Percentiles rank a stretch among this genome's conserved stretches.
Evolutionary conservation across 2,329 filamentous ascomycete species (phyloP).

Genomic region (Pseudonectria foliicola): DNA sequence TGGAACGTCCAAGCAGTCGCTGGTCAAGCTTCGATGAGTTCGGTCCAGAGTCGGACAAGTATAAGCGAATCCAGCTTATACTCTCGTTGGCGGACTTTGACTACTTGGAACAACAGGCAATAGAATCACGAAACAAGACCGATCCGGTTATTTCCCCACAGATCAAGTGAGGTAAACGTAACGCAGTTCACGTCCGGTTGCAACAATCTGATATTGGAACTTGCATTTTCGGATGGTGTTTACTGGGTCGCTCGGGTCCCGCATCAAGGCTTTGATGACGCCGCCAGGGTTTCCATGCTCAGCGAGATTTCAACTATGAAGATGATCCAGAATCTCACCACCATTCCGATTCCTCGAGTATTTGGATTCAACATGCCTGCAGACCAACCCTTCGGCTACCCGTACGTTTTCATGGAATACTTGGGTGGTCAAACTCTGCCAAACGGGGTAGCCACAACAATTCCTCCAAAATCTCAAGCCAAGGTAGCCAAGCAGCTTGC

Average conservation of each 20-base stretch:
- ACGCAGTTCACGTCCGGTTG: conserved; percentile 14
- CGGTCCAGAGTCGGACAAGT: conserved; percentile 8
- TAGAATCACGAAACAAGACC: conserved; percentile 8
- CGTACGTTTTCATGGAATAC: conserved; percentile 21
- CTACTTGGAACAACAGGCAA: conserved; percentile 8
- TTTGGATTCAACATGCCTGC: conserved; percentile 15
- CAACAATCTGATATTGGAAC: conserved; percentile 19
- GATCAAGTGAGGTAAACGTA: conserved; percentile 8
- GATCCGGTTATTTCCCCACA: conserved; percentile 5
- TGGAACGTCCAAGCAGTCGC: conserved; percentile 10
- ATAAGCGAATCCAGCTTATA: conserved; percentile 11
- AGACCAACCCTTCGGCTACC: conserved; percentile 18
- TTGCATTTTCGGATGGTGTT: conserved; percentile 21
- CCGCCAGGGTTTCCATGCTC: conserved; percentile 15
- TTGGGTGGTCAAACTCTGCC: conserved; percentile 11
- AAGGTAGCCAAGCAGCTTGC: conserved; percentile 21
- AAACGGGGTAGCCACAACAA: conserved; percentile 7
- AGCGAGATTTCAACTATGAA: conserved; percentile 25
- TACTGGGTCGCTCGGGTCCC: conserved; percentile 20
- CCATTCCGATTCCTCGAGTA: conserved; percentile 16
- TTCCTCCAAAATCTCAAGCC: conserved; percentile 11
- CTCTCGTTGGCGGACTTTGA: conserved; percentile 11
- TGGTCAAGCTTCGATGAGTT: conserved; percentile 9
- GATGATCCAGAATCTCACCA: conserved; percentile 13
- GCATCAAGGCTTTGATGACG: conserved; percentile 9